Base-by-base conservation (phyloP, 805 yeast genomes). In the Clavispora phyllophila region DNA sequence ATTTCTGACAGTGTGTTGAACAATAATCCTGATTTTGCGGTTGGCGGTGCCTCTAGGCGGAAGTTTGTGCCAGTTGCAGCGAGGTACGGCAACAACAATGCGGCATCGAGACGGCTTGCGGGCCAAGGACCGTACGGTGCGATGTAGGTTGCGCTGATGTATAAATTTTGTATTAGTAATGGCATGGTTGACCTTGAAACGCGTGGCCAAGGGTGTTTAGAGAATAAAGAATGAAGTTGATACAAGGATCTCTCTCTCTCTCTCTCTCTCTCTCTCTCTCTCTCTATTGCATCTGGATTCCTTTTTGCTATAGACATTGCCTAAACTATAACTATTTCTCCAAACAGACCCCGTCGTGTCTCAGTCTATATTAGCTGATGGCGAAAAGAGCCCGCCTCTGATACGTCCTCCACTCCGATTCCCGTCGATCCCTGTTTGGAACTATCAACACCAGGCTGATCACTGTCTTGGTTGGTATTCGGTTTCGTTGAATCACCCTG, bases 1-100 rank as follows among this genome's bases (percentile, higher is more conserved):
- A 58, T 65, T 13, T 62, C 73, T 1, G 73, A 70, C 41, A 62
- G 54, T 44, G 69, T 61, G 4, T 60, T 70, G 48, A 62, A 57
- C 37, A 58, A 53, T 39, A 69, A 70, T 46, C 75, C 75, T 0
- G 74, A 70, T 50, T 66, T 68, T 43, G 53, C 66, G 9, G 39
- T 65, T 38, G 69, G 66, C 6, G 40, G 34, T 24, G 39, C 32
- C 36, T 39, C 50, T 9, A 55, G 53, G 28, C 46, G 64, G 18
- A 56, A 49, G 44, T 55, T 57, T 41, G 53, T 51, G 8, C 61
- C 62, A 3, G 57, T 51, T 6, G 54, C 58, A 12, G 48, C 51
- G 19, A 47, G 61, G 36, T 36, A 48, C 46, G 34, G 34, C 19
- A 19, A n/a, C 26, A 29, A 29, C 33, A 29, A 29, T 15, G 33